Conservation (phyloP, 2,329 filamentous ascomycete genomes). For the Cadophora gregata region DNA sequence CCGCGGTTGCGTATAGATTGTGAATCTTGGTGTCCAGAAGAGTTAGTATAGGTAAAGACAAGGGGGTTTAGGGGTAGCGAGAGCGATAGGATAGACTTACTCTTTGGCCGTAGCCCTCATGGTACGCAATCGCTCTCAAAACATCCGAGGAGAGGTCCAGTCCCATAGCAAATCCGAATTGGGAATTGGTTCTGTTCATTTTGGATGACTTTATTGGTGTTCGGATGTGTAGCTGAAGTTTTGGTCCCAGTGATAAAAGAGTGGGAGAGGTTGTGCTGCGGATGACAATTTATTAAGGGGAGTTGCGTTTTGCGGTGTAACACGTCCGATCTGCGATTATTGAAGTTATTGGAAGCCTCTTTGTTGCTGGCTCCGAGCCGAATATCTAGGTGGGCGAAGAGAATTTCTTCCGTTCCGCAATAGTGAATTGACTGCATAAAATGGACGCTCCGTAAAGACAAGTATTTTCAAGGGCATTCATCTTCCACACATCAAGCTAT, state of each 20-base stretch:
- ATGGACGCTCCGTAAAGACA: background rate
- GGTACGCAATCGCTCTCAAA: background rate
- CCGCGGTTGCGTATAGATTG: background rate
- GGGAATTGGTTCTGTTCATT: slow-evolving; percentile 6
- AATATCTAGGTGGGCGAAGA: background rate
- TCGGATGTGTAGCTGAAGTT: background rate
- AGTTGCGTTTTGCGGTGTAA: background rate
- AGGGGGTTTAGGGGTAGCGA: background rate
- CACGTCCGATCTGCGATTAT: background rate
- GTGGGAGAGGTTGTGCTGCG: background rate
- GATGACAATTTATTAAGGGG: background rate
- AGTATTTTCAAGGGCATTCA: background rate
- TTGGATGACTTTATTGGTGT: background rate
- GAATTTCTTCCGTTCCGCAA: background rate
- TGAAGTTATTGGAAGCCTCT: background rate
- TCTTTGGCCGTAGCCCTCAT: slow-evolving; percentile 1
- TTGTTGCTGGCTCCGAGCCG: background rate
- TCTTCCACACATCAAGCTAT: background rate
- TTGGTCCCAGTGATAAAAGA: background rate
- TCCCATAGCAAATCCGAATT: background rate
- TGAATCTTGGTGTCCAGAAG: background rate
- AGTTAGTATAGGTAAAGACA: background rate
- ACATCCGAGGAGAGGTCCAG: slow-evolving; percentile 5
- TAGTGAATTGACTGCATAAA: background rate
- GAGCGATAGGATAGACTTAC: background rate